Evolutionary conservation across 495 filamentous ascomycete species (phyloP), one percentile per base, ranked within the genome.

Genomic region (Cercophora scortea): DNA sequence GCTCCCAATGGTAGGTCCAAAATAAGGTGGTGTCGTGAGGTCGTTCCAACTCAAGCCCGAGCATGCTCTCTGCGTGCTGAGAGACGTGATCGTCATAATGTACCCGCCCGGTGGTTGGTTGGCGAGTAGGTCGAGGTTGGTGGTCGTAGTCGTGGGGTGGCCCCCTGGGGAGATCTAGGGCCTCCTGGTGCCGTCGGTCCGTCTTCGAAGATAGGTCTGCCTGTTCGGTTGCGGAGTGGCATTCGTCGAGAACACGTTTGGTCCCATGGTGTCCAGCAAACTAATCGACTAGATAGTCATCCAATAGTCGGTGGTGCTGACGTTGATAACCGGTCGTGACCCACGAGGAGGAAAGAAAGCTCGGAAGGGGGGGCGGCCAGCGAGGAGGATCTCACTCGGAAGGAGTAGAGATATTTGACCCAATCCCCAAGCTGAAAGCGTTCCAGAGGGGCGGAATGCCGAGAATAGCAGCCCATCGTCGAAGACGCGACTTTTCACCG

Each of bases 401-500:
- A 77, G 15, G 75, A 79, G 60, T 72, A 75, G 47, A 78, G 69
- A 59, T 76, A 78, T 16, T 56, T 49, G 50, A 72, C 61, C 74
- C 77, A 78, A 49, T 70, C 59, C 51, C 63, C 55, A 52, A 77
- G 67, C 51, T 71, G 67, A 54, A 78, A 77, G 57, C 50, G 64
- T 53, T 61, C 61, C 54, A 77, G 56, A 48, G 73, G 70, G 42
- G 66, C 68, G 46, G 68, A 68, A 66, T 68, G 70, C 72, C 71
- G 68, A 58, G 65, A 69, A 62, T 62, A 71, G 61, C 62, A 73
- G 59, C 70, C 72, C 66, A 71, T 74, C 70, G 65, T 67, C 71
- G 72, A 76, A 75, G 75, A 79, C 73, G 71, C 53, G 43, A 78
- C 63, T 50, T 66, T 77, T 80, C 76, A 80, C 52, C 76, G 67